These are phyloP conservation scores for Xylaria hypoxylon DNA, from an alignment of 2,329 filamentous ascomycete genomes.

Conservation along the genomic window DNA sequence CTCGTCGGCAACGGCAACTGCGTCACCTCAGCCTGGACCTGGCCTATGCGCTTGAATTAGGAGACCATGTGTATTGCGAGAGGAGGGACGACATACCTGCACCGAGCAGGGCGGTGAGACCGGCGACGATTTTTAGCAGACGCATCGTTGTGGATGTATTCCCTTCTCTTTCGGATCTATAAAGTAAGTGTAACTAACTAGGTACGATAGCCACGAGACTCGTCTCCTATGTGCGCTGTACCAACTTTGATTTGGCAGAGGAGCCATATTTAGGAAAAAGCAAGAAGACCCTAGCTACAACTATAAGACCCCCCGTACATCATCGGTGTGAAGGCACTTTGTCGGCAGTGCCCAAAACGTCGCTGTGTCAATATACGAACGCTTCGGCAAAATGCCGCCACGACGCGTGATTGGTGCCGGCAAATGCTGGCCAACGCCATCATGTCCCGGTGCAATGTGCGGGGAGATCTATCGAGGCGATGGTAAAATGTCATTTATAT, in stretches of 20 bases:
- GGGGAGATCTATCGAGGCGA: constrained; percentile 12
- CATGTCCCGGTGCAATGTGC: constrained; percentile 12
- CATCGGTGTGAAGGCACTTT: constrained; percentile 34
- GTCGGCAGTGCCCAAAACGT: constrained; percentile 31
- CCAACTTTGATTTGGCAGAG: constrained; percentile 14
- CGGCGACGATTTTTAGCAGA: constrained; percentile 30
- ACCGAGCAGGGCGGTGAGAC: constrained; percentile 33
- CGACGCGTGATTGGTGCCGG: constrained; percentile 37
- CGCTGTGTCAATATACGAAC: constrained; percentile 28
- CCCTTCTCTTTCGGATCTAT: not conserved
- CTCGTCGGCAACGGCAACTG: constrained; percentile 51
- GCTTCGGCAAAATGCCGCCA: constrained; percentile 37
- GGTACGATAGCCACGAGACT: constrained; percentile 12
- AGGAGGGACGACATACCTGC: constrained; percentile 24
- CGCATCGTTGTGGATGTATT: constrained; percentile 28
- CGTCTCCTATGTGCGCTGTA: not conserved
- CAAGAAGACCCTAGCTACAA: not conserved
- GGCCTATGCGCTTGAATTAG: constrained; percentile 31
- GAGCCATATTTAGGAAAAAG: constrained; percentile 33
- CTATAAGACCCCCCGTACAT: not conserved
- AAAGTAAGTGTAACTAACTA: constrained; percentile 7
- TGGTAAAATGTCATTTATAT: constrained; percentile 31
- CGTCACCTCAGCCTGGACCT: constrained; percentile 33
- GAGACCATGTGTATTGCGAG: not conserved
- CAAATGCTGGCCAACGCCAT: constrained; percentile 26